Evolutionary conservation across 306 rosid species (phyloP).

Genomic region (Medicago arabica): DNA sequence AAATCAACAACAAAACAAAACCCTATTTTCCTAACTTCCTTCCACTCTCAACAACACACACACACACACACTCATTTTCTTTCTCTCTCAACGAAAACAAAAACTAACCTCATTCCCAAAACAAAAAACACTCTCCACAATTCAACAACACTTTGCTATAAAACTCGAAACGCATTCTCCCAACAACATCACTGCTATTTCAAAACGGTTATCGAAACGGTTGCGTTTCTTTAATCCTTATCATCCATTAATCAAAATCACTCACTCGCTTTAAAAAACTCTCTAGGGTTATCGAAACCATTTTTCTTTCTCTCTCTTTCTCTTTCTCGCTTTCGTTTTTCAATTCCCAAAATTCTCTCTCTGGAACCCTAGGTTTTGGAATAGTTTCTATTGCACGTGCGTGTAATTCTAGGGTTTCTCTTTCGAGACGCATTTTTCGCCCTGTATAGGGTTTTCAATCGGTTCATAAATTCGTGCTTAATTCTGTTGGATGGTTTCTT

Average conservation of each 20-base stretch:
- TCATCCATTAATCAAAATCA: slow-evolving; percentile 35
- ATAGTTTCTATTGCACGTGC: slow-evolving; percentile 27
- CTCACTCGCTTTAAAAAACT: slow-evolving; percentile 36
- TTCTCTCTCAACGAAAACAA: not conserved
- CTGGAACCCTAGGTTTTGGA: slow-evolving; percentile 60
- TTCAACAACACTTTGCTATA: slow-evolving; percentile 14
- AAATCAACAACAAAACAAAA: slow-evolving; percentile 61
- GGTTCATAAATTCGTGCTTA: slow-evolving; percentile 16
- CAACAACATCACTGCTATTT: slow-evolving; percentile 37
- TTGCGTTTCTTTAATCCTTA: slow-evolving; percentile 54
- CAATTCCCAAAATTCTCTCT: slow-evolving; percentile 29
- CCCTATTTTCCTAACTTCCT: slow-evolving; percentile 56
- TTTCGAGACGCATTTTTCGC: slow-evolving; percentile 36
- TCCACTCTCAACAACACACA: not conserved
- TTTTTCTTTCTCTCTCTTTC: slow-evolving; percentile 8
- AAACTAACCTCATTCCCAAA: slow-evolving; percentile 41
- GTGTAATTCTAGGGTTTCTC: slow-evolving; percentile 63
- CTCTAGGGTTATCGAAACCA: slow-evolving; percentile 65
- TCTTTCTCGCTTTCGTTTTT: slow-evolving; percentile 25
- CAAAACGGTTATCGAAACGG: slow-evolving; percentile 56
- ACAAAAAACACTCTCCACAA: slow-evolving; percentile 12
- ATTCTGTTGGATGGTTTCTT: slow-evolving; percentile 47
- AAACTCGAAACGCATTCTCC: slow-evolving; percentile 57
- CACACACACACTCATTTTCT: slow-evolving; percentile 34
- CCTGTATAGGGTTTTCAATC: slow-evolving; percentile 49